Evolutionary conservation across 2,329 filamentous ascomycete species (phyloP), one percentile per base, ranked within the genome.

Genomic region (Exophiala spinifera): DNA sequence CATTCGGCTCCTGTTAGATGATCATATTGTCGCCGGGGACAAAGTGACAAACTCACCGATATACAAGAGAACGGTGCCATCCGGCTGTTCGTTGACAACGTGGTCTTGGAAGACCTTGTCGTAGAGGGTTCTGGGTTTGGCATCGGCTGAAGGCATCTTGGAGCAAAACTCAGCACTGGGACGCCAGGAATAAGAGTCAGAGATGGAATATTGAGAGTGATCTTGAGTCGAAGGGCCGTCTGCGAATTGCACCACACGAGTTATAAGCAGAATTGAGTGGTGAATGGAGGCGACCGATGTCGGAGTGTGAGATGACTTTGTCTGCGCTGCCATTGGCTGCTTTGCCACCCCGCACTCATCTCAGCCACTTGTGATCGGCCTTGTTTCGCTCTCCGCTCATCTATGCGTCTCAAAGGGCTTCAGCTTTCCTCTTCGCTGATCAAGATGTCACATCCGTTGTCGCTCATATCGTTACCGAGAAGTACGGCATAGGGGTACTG

Each of bases 41-140:
- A 13, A 64, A 43, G 21, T 25, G 10, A 50, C 28, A 21, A n/a
- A 71, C 83, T 64, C 78, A 91, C 90, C 90, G 69, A 97, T 97
- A 72, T 97, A 97, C 56, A 97, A 80, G 62, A 96, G 78, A 66
- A 95, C 79, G 55, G 91, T 96, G 74, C 92, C 92, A 75, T 97
- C 92, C 52, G 90, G 83, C 80, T 91, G 89, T 82, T 95, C 88
- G 68, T 96, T 89, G 69, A 99, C 91, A 67, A 97, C 87, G 73
- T 99, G 94, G 76, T 87, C 87, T 66, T 89, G 84, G 67, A 97
- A 87, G 74, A 97, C 91, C 85, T 97, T 97, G 81, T 97, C 92
- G 77, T 97, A 97, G 69, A 96, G 81, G 65, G 91, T 96, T 74
- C 86, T 86, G 51, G 89, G 89, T 62, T 79, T 81, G 71, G 79